Evolutionary conservation across 2,329 filamentous ascomycete species (phyloP), one percentile per base, ranked within the genome.

Genomic region (Alternaria sp.): DNA sequence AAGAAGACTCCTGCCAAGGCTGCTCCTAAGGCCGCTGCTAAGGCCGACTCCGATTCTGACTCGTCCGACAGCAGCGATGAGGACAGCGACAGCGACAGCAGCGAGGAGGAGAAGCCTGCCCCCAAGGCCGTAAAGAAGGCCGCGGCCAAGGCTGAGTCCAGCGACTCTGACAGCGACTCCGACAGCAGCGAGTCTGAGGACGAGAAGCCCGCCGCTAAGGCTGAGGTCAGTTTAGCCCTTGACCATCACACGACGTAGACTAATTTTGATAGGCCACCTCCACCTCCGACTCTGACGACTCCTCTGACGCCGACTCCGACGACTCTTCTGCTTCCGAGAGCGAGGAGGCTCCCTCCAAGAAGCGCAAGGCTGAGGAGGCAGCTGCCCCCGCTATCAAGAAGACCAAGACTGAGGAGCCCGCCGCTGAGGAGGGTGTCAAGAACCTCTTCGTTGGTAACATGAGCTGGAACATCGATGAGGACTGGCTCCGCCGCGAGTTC

Each of bases 381-480:
- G 77, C 75, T 32, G 82, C 83, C 54, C 80, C 85, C 36, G 80
- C 82, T 16, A 76, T 85, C 62, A 92, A 92, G 87, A 91, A 91
- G 85, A 81, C 82, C 76, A 91, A 91, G 85, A 85, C 84, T 36
- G 86, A 88, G 57, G 79, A 76, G 52, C 62, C 69, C 52, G 83
- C 79, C 46, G 78, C 75, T 52, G 83, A 76, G 72, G 66, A 81
- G 56, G 78, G 84, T 59, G 79, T 83, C 72, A 83, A 83, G 68
- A 96, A 93, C 73, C 88, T 97, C 54, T 97, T 96, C 80, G 88
- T 93, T 67, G 94, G 94, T 70, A 94, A 93, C 84, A 85, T 97
- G 66, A 93, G 91, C 81, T 97, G 93, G 93, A 92, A 89, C 76
- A 85, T 97, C 54, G 92, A 96, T 71, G 94, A 97, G 80, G 88